Evolutionary conservation across 441 rosid genomes (phyloP).

Genomic region (Mallotus repandus): DNA sequence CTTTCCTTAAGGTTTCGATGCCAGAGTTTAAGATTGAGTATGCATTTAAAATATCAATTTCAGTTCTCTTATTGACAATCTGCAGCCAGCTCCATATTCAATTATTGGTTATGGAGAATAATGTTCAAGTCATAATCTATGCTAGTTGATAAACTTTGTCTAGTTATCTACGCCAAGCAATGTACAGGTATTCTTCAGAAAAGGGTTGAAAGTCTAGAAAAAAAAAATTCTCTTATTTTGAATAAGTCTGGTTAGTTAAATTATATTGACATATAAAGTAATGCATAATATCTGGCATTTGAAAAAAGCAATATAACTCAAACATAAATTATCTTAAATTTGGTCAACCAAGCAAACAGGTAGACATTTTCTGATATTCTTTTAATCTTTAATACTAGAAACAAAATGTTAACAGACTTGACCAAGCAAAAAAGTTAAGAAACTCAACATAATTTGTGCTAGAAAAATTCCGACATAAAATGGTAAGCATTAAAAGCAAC

Average conservation of each 20-base stretch:
- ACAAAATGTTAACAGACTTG: no score
- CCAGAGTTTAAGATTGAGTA: neutral
- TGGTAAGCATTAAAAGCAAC: neutral
- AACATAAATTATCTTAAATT: neutral
- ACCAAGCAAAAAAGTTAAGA: neutral
- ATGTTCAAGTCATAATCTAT: neutral
- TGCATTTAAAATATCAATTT: neutral
- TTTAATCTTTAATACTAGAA: neutral
- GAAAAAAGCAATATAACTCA: no score
- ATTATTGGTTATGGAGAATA: neutral
- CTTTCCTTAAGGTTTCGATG: neutral
- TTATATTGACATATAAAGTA: neutral
- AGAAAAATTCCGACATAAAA: neutral
- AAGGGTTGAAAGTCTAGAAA: neutral
- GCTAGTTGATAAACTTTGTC: neutral
- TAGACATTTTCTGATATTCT: neutral
- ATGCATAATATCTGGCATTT: neutral
- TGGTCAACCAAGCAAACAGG: neutral
- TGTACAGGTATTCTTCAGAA: neutral
- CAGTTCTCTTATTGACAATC: neutral
- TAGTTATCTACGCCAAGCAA: neutral
- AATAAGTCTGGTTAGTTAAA: slow-evolving; percentile 2
- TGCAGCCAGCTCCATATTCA: neutral
- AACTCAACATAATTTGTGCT: neutral
- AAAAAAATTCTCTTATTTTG: neutral